phyloP scores from a whole-genome alignment of 2,329 filamentous ascomycete genomes.

The Fusarium sp. region DNA sequence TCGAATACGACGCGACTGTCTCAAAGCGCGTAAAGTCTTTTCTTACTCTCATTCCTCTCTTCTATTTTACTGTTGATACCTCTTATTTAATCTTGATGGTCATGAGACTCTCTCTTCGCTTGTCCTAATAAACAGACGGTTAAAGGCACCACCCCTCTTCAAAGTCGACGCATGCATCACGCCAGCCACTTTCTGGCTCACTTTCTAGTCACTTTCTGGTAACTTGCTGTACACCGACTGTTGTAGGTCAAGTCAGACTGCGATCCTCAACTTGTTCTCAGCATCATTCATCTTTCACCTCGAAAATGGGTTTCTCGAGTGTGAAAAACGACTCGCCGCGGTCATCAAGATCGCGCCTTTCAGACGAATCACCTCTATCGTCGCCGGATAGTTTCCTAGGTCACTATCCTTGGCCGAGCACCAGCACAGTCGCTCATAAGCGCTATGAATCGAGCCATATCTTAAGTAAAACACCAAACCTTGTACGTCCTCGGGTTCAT shows the following conservation, averaged over 20 bases:
- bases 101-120: slow-evolving; percentile 20
- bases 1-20: slow-evolving; percentile 17
- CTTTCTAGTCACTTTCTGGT: background rate
- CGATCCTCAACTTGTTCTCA: slow-evolving; percentile 4
- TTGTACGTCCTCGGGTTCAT: no score
- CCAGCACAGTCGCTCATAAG: slow-evolving; percentile 26
- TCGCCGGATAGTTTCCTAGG: slow-evolving; percentile 29
- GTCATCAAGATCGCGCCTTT: slow-evolving; percentile 26
- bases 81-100: background rate
- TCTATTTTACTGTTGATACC: background rate
- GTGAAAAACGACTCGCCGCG: slow-evolving; percentile 19
- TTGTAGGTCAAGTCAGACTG: slow-evolving; percentile 9
- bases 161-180: slow-evolving; percentile 30
- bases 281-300: background rate
- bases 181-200: slow-evolving; percentile 8
- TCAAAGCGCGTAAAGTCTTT: slow-evolving; percentile 6
- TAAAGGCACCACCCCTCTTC: slow-evolving; percentile 16
- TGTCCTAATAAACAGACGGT: slow-evolving; percentile 24
- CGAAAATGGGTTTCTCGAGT: slow-evolving; percentile 13
- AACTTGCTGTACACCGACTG: slow-evolving; percentile 22
- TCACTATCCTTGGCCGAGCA: slow-evolving; percentile 33
- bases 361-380: slow-evolving; percentile 22
- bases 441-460: slow-evolving; percentile 21
- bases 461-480: slow-evolving; percentile 10
- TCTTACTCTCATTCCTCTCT: background rate